These are phyloP conservation scores for Prunella vulgaris DNA, from an alignment of 257 asterid genomes.

Conservation along the genomic window DNA sequence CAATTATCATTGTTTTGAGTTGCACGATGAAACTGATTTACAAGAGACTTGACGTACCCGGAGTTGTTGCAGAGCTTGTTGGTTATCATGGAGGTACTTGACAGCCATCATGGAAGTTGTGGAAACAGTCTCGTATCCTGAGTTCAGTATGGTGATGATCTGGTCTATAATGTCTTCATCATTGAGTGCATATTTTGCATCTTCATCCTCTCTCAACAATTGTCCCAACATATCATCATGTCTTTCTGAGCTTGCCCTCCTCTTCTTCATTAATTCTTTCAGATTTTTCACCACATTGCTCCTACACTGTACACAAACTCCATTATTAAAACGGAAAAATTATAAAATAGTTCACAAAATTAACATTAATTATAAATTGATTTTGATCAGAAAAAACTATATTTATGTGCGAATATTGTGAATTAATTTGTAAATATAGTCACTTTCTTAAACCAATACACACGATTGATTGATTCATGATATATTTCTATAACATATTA, in stretches of 20 bases:
- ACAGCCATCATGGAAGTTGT: slow-evolving; percentile 85
- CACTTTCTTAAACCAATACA: too few relatives aligned
- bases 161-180: slow-evolving; percentile 77
- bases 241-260: slow-evolving; percentile 42
- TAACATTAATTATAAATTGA: too few relatives aligned
- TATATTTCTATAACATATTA: not conserved
- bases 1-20: too few relatives aligned
- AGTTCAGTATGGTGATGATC: slow-evolving; percentile 71
- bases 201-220: slow-evolving; percentile 36
- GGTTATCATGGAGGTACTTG: slow-evolving; percentile 84
- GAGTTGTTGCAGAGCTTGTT: slow-evolving; percentile 57
- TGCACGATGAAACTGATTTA: too few relatives aligned
- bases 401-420: too few relatives aligned
- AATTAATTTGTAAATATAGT: too few relatives aligned
- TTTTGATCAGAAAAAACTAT: too few relatives aligned
- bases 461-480: not conserved
- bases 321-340: not conserved
- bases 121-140: slow-evolving; percentile 89
- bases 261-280: slow-evolving; percentile 41
- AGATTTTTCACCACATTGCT: slow-evolving; percentile 41
- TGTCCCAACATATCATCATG: slow-evolving; percentile 53
- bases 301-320: slow-evolving; percentile 55
- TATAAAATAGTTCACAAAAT: too few relatives aligned
- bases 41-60: slow-evolving; percentile 34
- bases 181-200: slow-evolving; percentile 29